phyloP scores from a whole-genome alignment of 768 basidiomycete species.

The Asterophora lycoperdoides region DNA sequence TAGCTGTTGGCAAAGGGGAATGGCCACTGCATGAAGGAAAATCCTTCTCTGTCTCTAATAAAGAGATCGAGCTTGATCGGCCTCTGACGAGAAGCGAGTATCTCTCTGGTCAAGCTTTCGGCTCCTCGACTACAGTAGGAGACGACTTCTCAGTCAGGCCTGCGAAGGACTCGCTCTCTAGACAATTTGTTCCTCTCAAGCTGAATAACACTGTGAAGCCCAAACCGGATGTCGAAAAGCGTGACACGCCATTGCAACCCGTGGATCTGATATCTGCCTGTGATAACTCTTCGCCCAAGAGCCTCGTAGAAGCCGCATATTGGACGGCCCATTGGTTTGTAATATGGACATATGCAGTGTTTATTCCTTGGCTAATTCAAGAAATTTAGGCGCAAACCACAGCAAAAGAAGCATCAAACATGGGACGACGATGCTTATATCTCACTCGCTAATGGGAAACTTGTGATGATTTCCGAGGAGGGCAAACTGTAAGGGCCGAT shows the following conservation, averaged over 20 bases:
- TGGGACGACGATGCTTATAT: constrained; percentile 83
- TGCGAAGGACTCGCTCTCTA: not conserved
- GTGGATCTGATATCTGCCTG: constrained; percentile 29
- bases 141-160: not conserved
- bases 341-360: not conserved
- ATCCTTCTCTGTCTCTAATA: constrained; percentile 40
- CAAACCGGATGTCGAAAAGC: constrained; percentile 19
- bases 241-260: constrained; percentile 35
- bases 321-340: constrained; percentile 71
- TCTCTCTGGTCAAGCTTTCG: constrained; percentile 64
- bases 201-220: constrained; percentile 21
- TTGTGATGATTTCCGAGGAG: constrained; percentile 63
- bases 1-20: constrained; percentile 47
- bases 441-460: constrained; percentile 42
- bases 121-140: constrained; percentile 5
- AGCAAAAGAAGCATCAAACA: constrained; percentile 73
- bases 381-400: constrained; percentile 63
- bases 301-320: constrained; percentile 30
- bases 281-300: constrained; percentile 11
- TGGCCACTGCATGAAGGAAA: constrained; percentile 37
- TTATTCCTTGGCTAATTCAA: constrained; percentile 7
- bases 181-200: constrained; percentile 23
- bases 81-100: constrained; percentile 50
- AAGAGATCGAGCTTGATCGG: constrained; percentile 65
- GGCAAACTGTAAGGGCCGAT: constrained; percentile 56